phyloP scores from a whole-genome alignment of 2,329 filamentous ascomycete genomes.

The Ceratocystis smalleyi region DNA sequence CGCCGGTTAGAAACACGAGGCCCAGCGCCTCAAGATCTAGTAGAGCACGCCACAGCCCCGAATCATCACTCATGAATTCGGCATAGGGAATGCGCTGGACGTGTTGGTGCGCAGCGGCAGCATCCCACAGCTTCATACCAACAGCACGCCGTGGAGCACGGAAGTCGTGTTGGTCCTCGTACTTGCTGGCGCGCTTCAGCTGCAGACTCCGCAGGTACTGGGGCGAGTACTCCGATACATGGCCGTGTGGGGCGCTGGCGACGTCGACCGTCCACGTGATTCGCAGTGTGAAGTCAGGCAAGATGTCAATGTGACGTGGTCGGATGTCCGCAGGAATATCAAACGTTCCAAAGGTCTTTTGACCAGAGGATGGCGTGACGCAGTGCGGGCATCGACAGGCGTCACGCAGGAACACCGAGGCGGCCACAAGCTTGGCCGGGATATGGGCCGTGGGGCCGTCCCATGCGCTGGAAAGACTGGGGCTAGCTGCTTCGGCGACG shows the following conservation, averaged over 20 bases:
- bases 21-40: slow-evolving; percentile 49
- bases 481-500: background rate
- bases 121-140: slow-evolving; percentile 29
- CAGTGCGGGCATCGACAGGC: slow-evolving; percentile 38
- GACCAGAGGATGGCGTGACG: slow-evolving; percentile 42
- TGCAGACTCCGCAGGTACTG: slow-evolving; percentile 20
- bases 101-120: slow-evolving; percentile 24
- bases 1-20: slow-evolving; percentile 58
- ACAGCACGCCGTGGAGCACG: slow-evolving; percentile 19
- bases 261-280: slow-evolving; percentile 45
- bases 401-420: slow-evolving; percentile 33
- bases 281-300: slow-evolving; percentile 31
- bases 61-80: slow-evolving; percentile 45
- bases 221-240: slow-evolving; percentile 26
- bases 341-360: slow-evolving; percentile 36
- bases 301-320: slow-evolving; percentile 22
- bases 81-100: slow-evolving; percentile 49
- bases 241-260: slow-evolving; percentile 20
- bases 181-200: background rate
- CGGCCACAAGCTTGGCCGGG: slow-evolving; percentile 2
- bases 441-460: background rate
- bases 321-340: slow-evolving; percentile 26
- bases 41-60: slow-evolving; percentile 44
- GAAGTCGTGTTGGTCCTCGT: slow-evolving; percentile 12
- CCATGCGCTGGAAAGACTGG: slow-evolving; percentile 3